These are phyloP conservation scores for Trypanosoma congolense DNA, from an alignment of 208 protist genomes.

Conservation along the genomic window DNA sequence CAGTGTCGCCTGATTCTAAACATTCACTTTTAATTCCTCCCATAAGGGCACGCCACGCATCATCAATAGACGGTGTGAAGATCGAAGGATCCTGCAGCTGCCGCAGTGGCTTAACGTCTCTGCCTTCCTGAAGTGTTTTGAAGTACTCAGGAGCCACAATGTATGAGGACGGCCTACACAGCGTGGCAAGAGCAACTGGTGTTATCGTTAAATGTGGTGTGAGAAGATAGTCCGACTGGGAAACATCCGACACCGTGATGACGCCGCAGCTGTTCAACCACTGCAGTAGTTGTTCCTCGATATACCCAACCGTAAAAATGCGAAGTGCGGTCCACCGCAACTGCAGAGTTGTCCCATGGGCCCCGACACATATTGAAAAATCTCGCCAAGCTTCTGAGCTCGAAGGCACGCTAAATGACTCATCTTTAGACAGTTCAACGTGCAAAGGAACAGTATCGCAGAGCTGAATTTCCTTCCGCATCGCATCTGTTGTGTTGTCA, in stretches of 20 bases:
- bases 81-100: neutral
- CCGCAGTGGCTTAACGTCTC: constrained; percentile 28
- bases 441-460: neutral
- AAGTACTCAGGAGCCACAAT: constrained; percentile 70
- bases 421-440: constrained; percentile 17
- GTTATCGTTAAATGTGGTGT: constrained; percentile 39
- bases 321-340: constrained; percentile 50
- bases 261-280: constrained; percentile 52
- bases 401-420: constrained; percentile 36
- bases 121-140: constrained; percentile 27
- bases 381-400: constrained; percentile 29
- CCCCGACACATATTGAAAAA: constrained; percentile 40
- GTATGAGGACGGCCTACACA: constrained; percentile 39
- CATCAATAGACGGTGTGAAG: neutral
- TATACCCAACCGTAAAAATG: constrained; percentile 36
- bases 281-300: constrained; percentile 29
- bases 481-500: neutral
- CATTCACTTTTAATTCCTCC: constrained; percentile 16
- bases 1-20: constrained; percentile 3
- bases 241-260: constrained; percentile 18
- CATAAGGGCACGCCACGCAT: neutral
- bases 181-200: constrained; percentile 45
- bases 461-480: neutral
- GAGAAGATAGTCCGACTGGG: constrained; percentile 24
- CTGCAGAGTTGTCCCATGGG: constrained; percentile 45